Percentiles rank a stretch among this genome's conserved stretches.
These are phyloP conservation scores for Bothriochloa decipiens DNA, from an alignment of 176 grass and related monocot species.

Conservation along the genomic window DNA sequence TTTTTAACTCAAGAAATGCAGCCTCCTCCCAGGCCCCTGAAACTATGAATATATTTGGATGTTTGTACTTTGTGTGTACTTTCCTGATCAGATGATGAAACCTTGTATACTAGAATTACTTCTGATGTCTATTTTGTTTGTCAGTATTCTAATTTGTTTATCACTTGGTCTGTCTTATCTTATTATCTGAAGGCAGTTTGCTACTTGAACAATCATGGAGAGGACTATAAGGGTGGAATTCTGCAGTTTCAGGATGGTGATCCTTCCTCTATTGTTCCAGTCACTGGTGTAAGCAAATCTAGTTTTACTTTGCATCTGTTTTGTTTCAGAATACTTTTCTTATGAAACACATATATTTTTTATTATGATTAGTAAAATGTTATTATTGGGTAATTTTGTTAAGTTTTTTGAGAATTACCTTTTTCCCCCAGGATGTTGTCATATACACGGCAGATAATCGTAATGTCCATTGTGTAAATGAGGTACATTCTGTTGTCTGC, in stretches of 20 bases:
- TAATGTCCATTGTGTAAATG: constrained; percentile 88
- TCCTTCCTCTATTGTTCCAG: constrained; percentile 70
- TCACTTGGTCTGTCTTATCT: constrained; percentile 1
- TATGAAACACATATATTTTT: neutral
- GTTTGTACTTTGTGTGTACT: neutral
- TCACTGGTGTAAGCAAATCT: constrained; percentile 78
- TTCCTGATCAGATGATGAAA: neutral
- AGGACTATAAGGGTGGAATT: constrained; percentile 80
- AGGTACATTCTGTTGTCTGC: constrained; percentile 54
- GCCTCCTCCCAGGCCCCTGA: neutral
- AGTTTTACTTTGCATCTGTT: constrained; percentile 9
- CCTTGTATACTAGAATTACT: neutral
- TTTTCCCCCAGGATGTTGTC: constrained; percentile 77
- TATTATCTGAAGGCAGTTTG: constrained; percentile 74
- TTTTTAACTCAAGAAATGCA: neutral
- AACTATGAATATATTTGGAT: neutral
- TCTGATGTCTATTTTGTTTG: neutral
- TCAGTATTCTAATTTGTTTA: neutral
- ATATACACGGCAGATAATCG: constrained; percentile 82
- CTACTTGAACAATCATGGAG: constrained; percentile 85
- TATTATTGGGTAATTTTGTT: neutral
- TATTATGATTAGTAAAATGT: constrained; percentile 1
- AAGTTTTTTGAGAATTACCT: neutral
- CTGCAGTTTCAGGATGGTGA: constrained; percentile 85
- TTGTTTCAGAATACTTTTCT: constrained; percentile 25